Percentiles rank a stretch among this genome's conserved stretches.
phyloP scores from a whole-genome alignment of 2,329 filamentous ascomycete genomes.

The Paraconiothyrium brasiliense region DNA sequence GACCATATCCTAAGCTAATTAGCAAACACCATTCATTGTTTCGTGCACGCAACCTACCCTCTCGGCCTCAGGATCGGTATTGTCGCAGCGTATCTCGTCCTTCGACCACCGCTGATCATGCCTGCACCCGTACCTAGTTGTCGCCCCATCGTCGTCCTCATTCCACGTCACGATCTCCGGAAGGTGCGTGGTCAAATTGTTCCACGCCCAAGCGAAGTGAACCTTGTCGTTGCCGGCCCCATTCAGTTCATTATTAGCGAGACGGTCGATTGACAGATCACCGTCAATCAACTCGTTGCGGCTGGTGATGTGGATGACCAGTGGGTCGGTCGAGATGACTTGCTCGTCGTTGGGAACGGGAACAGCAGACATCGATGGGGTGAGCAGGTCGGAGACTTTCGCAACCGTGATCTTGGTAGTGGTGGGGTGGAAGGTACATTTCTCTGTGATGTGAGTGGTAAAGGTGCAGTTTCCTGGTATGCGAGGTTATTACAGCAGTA shows the following conservation, averaged over 20 bases:
- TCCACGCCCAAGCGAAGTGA: not conserved
- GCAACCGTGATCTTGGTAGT: not conserved
- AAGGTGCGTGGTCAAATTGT: not conserved
- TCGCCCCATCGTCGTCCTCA: not conserved
- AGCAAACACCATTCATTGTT: not conserved
- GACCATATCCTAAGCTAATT: not conserved
- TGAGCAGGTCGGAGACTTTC: constrained; percentile 6
- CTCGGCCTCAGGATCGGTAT: not conserved
- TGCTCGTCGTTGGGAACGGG: not conserved
- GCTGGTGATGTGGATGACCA: not conserved
- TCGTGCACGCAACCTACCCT: not conserved
- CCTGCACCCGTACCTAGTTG: constrained; percentile 4
- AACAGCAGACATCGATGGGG: constrained; percentile 1
- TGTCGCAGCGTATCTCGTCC: not conserved
- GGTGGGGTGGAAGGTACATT: not conserved
- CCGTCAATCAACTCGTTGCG: not conserved
- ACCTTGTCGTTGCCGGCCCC: not conserved
- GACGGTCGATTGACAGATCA: not conserved
- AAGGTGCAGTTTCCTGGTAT: constrained; percentile 1
- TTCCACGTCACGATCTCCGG: not conserved
- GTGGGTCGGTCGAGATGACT: not conserved
- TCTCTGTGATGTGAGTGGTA: not conserved
- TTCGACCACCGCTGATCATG: constrained; percentile 1
- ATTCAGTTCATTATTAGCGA: too few species aligned
- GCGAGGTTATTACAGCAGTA: not conserved